Evolutionary conservation across 768 basidiomycete genomes (phyloP), one percentile per base, ranked within the genome.

Genomic region (Russula lepida): DNA sequence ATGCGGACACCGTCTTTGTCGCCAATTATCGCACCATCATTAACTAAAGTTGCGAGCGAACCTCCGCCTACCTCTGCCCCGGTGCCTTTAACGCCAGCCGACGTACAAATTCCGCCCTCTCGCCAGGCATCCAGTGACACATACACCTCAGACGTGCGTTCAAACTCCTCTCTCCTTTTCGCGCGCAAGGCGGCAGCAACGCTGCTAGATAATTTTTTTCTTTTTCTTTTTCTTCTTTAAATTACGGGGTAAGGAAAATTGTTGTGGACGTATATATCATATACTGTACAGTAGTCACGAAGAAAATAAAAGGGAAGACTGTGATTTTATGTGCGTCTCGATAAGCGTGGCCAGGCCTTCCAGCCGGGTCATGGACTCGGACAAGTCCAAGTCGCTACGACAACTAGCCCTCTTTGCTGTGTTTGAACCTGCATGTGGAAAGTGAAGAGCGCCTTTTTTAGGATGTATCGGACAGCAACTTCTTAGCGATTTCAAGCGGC

Each of bases 181-280:
- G 88, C 89, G 59, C 78, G 82, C 68, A 88, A 82, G 69, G 89
- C 89, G 2, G 86, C 86, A 13, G 81, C 87, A 70, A 76, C 85
- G 39, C 70, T 92, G 63, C 59, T 77, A 62, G 52, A 63, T 37
- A 68, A n/a, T 7, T 28, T 5, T 13, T 17, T n/a, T 25, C 21
- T 46, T 21, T 21, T 44, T 28, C 6, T 32, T 17, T 47, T 13
- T 13, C 8, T 27, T 12, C 9, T 9, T n/a, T 41, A 8, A 19
- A 8, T 8, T 8, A 4, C n/a, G 4, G 9, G 41, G n/a, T 23
- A n/a, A 3, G 35, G 6, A 37, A 33, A 37, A 37, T 37, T 23
- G 43, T n/a, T 44, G 21, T 44, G n/a, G 2, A 21, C 11, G 43
- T 44, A 44, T 21, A 44, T 44, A 43, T 43, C 8, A 43, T 43